A percentile compares a stretch with the other conserved stretches of the same genome.
These are phyloP conservation scores for Talaromyces pinophilus DNA, from an alignment of 2,329 filamentous ascomycete genomes.

Conservation along the genomic window DNA sequence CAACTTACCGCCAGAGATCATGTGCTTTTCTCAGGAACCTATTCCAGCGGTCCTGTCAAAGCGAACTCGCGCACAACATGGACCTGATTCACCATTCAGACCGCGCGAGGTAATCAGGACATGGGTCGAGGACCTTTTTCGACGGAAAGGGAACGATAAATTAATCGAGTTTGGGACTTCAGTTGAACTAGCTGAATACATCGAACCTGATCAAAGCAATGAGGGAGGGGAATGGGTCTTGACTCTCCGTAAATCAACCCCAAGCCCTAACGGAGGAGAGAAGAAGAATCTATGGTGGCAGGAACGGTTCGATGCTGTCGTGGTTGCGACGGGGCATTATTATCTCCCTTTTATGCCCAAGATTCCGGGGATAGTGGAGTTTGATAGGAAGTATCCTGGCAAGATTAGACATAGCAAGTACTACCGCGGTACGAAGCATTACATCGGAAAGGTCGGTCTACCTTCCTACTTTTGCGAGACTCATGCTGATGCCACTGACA, in stretches of 20 bases:
- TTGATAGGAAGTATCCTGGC: constrained; percentile 34
- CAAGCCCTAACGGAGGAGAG: constrained; percentile 17
- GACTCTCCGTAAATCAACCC: constrained; percentile 30
- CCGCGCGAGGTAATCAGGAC: neutral
- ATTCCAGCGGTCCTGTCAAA: constrained; percentile 28
- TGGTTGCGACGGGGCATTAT: constrained; percentile 48
- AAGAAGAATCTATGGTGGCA: constrained; percentile 40
- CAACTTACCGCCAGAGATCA: constrained; percentile 33
- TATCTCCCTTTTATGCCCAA: constrained; percentile 43
- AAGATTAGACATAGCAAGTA: constrained; percentile 43
- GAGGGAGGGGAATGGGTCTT: constrained; percentile 33
- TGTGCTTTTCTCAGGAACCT: constrained; percentile 33
- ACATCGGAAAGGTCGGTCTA: constrained; percentile 33
- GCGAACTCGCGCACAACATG: neutral
- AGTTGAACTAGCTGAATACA: constrained; percentile 7
- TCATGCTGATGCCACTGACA: neutral
- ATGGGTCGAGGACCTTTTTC: neutral
- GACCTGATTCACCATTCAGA: neutral
- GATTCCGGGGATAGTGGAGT: constrained; percentile 39
- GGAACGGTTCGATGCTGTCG: constrained; percentile 45
- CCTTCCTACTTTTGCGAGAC: neutral
- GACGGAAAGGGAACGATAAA: neutral
- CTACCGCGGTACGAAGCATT: constrained; percentile 39
- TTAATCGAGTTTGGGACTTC: constrained; percentile 2
- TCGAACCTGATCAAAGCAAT: constrained; percentile 20